A percentile compares a stretch with the other conserved stretches of the same genome.
These are phyloP conservation scores for Cucurbita ficifolia DNA, from an alignment of 306 rosid species.

Conservation along the genomic window DNA sequence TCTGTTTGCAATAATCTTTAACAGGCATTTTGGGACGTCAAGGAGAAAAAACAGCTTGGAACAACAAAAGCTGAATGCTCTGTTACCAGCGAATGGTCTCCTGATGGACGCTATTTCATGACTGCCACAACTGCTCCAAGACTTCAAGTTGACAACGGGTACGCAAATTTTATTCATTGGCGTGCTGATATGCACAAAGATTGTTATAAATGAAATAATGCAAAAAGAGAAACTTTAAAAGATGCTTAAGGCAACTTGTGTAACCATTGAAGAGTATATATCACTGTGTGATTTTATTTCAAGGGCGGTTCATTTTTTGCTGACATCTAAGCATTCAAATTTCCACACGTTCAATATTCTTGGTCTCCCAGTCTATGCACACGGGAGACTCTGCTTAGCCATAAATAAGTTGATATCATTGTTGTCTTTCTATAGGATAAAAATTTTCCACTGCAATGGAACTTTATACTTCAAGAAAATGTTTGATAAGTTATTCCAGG, in stretches of 20 bases:
- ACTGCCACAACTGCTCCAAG: constrained; percentile 97
- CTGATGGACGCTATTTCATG: constrained; percentile 90
- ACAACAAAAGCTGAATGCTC: constrained; percentile 79
- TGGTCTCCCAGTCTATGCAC: background rate
- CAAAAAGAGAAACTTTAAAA: background rate
- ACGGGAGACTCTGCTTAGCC: background rate
- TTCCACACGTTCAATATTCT: background rate
- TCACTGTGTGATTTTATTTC: background rate
- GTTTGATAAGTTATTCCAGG: constrained; percentile 93
- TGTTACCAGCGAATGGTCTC: constrained; percentile 93
- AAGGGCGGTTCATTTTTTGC: background rate
- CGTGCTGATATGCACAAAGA: background rate
- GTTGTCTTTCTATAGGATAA: constrained; percentile 39
- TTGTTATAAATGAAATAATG: background rate
- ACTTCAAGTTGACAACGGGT: constrained; percentile 96
- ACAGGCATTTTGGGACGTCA: constrained; percentile 89
- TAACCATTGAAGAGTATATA: background rate
- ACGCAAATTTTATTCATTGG: constrained; percentile 9
- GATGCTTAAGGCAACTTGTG: background rate
- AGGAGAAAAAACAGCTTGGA: constrained; percentile 51
- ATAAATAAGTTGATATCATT: background rate
- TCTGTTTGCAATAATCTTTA: background rate
- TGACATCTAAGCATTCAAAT: background rate
- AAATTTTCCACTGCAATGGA: constrained; percentile 74
- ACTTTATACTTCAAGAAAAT: constrained; percentile 68